These are phyloP conservation scores for Silene uniflora DNA, from an alignment of 148 eudicot genomes.

Conservation along the genomic window DNA sequence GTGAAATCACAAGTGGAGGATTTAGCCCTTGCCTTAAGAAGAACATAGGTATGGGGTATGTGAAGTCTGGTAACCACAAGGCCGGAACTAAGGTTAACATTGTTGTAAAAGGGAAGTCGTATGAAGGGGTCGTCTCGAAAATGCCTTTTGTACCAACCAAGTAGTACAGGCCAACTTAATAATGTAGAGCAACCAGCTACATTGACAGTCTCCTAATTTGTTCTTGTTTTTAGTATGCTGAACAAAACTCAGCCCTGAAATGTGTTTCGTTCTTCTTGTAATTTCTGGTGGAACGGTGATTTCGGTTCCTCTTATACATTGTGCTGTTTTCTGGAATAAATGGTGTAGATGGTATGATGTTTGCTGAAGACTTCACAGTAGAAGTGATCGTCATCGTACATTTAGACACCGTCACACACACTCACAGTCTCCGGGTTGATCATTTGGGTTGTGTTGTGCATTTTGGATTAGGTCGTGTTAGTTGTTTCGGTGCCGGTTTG, in stretches of 20 bases:
- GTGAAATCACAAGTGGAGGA: conserved; percentile 97
- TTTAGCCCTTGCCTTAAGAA: conserved; percentile 97
- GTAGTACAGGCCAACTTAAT: conserved; percentile 83
- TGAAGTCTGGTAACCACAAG: conserved; percentile 83
- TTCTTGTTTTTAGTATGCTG: conserved; percentile 21
- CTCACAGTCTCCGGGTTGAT: too few relatives aligned
- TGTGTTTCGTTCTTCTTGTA: conserved; percentile 17
- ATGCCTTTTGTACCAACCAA: conserved; percentile 97
- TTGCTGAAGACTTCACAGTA: too few relatives aligned
- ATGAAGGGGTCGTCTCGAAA: conserved; percentile 76
- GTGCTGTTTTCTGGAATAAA: background rate
- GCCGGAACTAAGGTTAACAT: conserved; percentile 74
- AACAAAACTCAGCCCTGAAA: conserved; percentile 4
- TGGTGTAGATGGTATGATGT: too few relatives aligned
- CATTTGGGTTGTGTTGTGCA: too few relatives aligned
- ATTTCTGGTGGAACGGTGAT: conserved; percentile 1
- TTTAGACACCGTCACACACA: too few relatives aligned
- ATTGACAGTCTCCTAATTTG: conserved; percentile 10
- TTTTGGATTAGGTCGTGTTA: too few relatives aligned
- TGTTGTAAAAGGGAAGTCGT: conserved; percentile 65
- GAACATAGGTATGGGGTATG: conserved; percentile 98
- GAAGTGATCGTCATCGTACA: too few relatives aligned
- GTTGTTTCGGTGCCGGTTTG: too few relatives aligned
- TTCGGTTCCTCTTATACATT: background rate
- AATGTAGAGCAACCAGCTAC: background rate